Evolutionary conservation across 306 rosid genomes (phyloP), one percentile per base, ranked within the genome.

Genomic region (Crotalaria pallida): DNA sequence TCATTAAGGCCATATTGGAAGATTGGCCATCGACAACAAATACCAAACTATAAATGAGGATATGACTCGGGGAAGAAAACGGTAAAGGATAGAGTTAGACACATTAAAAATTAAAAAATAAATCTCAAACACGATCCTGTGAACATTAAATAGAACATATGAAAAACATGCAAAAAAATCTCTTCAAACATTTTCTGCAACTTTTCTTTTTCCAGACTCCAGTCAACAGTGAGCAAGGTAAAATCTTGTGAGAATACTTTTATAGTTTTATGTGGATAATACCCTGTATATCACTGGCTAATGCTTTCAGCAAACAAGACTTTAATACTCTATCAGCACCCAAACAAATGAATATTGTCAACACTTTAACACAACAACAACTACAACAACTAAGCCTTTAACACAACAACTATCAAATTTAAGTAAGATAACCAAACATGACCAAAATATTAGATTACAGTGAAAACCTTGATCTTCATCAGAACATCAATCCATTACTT

Each of bases 401-500:
- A n/a, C n/a, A n/a, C n/a, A 17, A 68, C 5, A 21, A 33, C 38
- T 57, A 50, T 58, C 57, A 67, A 65, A 65, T 38, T 27, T n/a
- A 21, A 31, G 36, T n/a, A 21, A 31, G 2, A 45, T 15, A 79
- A 51, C 24, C 40, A 22, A 26, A 27, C 27, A 34, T 40, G 71
- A 58, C 51, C 65, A 64, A 36, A 80, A 61, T 47, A 66, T 29
- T 65, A 17, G 34, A 53, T 41, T 10, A 27, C n/a, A 13, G 18
- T 29, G 7, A 50, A 62, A 67, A 33, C 8, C 27, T 55, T 38
- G 19, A 38, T 60, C 44, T 66, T 65, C 34, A 72, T 49, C 68
- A 17, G 72, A 73, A 41, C 45, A 67, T 31, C 12, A 67, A 78
- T 65, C 66, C 38, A 58, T 41, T 60, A 47, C 52, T 48, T 67